These are phyloP conservation scores for Xylaria curta DNA, from an alignment of 495 filamentous ascomycete species.

Conservation along the genomic window DNA sequence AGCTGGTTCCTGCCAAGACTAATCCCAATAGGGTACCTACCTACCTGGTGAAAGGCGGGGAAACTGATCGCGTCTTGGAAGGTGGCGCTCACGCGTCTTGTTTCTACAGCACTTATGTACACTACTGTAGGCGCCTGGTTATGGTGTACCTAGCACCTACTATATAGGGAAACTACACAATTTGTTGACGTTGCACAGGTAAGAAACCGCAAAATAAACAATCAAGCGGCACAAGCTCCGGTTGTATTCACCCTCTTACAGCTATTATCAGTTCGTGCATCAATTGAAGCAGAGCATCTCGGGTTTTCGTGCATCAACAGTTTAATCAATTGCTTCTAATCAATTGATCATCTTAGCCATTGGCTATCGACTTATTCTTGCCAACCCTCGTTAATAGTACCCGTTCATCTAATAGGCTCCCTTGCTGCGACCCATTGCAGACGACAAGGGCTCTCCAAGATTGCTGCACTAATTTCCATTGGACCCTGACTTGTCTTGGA, in stretches of 20 bases:
- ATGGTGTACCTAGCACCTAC: neutral
- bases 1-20: neutral
- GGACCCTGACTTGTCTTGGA: conserved; percentile 20
- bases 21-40: neutral
- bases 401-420: neutral
- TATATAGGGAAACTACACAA: neutral
- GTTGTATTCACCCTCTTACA: neutral
- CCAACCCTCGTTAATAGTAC: neutral
- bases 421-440: conserved; percentile 21
- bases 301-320: conserved; percentile 14
- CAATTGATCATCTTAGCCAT: conserved; percentile 21
- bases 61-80: conserved; percentile 9
- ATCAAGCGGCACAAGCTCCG: neutral
- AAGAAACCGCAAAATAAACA: conserved; percentile 11
- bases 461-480: conserved; percentile 15
- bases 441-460: conserved; percentile 20
- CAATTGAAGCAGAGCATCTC: conserved; percentile 19
- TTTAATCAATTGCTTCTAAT: conserved; percentile 16
- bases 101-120: too few relatives aligned
- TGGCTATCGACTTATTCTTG: conserved; percentile 4
- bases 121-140: neutral
- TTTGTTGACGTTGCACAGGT: conserved; percentile 11
- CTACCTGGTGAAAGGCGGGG: neutral
- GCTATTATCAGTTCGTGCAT: conserved; percentile 26
- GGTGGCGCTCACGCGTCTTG: conserved; percentile 9